Evolutionary conservation across 2,329 filamentous ascomycete genomes (phyloP), one percentile per base, ranked within the genome.

Genomic region (Blumeria graminis): DNA sequence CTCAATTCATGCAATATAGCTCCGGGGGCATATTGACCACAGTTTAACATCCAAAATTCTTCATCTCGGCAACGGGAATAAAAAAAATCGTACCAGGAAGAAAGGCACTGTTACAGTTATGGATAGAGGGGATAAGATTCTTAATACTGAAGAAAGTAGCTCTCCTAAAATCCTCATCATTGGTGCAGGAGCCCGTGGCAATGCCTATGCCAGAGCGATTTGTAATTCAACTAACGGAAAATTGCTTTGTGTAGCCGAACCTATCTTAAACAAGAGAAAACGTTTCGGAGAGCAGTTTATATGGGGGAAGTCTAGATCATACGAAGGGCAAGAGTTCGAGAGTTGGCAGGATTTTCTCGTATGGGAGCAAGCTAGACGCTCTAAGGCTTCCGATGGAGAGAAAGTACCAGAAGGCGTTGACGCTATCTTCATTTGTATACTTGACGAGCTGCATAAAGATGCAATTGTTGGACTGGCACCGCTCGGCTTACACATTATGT

Each of bases 391-490:
- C 3, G 71, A 71, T 0, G 76, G 76, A 14, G 72, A 76, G 56
- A 57, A 61, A 3, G 65, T 69, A 4, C 60, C 68, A 13, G 63
- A 68, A 33, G 70, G 69, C 0, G 65, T 77, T 1, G 74, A 78
- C 64, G 74, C 76, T 0, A 75, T 80, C 13, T 81, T 84, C 62
- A 74, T 86, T 50, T 84, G 81, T 67, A 87, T 93, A 1, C 74
- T 90, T 9, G 92, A 98, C 68, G 85, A 94, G 69, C 82, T 86
- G 71, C 92, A 98, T 68, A 80, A 80, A 54, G 82, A 88, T 57
- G 86, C 90, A 52, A 76, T 94, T 22, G 74, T 82, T 46, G 84
- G 79, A 1, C 74, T 94, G 55, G 82, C 84, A 1, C 77, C 77
- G 11, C 70, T 81, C 72, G 76, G 73, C 1, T 70, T 95, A 52